Evolutionary conservation across 73 alveolate species (phyloP), one percentile per base, ranked within the genome.

Genomic region (Paramecium biaurelia): DNA sequence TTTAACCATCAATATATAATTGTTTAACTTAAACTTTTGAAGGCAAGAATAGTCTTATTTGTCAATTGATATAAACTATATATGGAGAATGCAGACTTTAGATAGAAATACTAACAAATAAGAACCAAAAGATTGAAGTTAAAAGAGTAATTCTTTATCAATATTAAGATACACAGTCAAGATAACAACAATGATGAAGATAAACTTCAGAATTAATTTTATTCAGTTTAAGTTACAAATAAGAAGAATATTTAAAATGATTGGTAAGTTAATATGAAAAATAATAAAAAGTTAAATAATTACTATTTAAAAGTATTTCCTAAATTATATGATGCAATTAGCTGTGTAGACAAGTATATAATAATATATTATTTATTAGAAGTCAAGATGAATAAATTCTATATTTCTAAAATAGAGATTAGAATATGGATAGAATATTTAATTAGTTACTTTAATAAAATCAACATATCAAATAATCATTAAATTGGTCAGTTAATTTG

Each of bases 91-190:
- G 86, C 14, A 34, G 58, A 35, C 86, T 72, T 14, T 72, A 72
- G 30, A 35, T 72, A 4, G 86, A 72, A 18, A n/a, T 72, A 18
- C 4, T 63, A 24, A 63, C 45, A 26, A 63, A 26, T 63, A 63
- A 63, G 11, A 30, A 10, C 10, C 28, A 63, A 63, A 30, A 26
- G 28, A 63, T 26, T 11, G 84, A 63, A 63, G 84, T 63, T 24
- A 63, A 63, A 63, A 63, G 84, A 63, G 84, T 63, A 63, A 63
- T 30, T 30, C 41, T 63, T 30, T 15, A 26, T 63, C 84, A 63
- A 63, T 63, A 63, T 63, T 63, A 63, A 63, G 84, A 63, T 63
- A 63, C 84, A 63, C 28, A 63, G 84, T 63, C 84, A 63, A 63
- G 84, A 63, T 30, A 63, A 63, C 45, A 15, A 53, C 68, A 63